Evolutionary conservation across 2,329 filamentous ascomycete genomes (phyloP).

Genomic region (Alternaria hordeiaustralica): DNA sequence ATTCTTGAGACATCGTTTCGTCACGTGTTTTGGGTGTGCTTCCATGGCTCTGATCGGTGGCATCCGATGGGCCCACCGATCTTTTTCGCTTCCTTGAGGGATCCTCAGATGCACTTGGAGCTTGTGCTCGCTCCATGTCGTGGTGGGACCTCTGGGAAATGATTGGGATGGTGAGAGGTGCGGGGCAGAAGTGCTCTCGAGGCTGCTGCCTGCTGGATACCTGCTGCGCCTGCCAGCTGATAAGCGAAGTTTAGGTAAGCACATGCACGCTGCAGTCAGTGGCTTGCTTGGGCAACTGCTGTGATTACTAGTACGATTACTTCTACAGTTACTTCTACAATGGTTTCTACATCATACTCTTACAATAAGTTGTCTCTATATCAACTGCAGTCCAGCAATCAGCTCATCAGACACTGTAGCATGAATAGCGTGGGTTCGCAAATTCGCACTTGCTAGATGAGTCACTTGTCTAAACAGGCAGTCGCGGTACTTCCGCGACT

Average conservation of each 20-base stretch:
- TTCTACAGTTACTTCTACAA: too few relatives aligned
- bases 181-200: neutral
- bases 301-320: neutral
- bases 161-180: neutral
- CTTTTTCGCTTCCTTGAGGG: neutral
- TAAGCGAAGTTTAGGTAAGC: neutral
- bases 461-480: fast-evolving
- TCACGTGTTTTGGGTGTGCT: neutral
- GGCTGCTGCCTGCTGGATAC: neutral
- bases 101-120: too few relatives aligned
- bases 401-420: neutral
- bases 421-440: neutral
- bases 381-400: neutral
- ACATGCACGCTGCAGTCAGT: neutral
- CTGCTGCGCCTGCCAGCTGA: neutral
- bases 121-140: neutral
- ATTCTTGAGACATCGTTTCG: neutral
- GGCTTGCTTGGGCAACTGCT: neutral
- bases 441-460: neutral
- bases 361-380: neutral
- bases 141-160: neutral
- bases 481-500: neutral
- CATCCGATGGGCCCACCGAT: neutral
- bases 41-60: neutral
- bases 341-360: neutral